phyloP scores from a whole-genome alignment of 371 early-diverging fungal species.

The Blastocladiella emersonii region DNA sequence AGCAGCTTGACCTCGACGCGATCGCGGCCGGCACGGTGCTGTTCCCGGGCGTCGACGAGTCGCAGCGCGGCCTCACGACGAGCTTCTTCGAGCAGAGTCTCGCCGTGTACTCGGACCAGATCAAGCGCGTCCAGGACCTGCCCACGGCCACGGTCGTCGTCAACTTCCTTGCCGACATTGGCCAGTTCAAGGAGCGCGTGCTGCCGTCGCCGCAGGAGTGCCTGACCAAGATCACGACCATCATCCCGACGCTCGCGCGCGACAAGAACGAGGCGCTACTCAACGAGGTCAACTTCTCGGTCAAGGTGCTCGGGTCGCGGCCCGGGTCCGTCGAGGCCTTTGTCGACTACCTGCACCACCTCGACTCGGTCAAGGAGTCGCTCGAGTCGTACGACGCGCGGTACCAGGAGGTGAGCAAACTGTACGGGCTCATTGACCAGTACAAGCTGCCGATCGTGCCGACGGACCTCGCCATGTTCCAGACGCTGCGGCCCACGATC shows the following conservation, averaged over 20 bases:
- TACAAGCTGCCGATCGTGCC: slow-evolving; percentile 33
- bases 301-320: slow-evolving; percentile 27
- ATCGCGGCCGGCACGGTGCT: slow-evolving; percentile 21
- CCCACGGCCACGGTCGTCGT: slow-evolving; percentile 20
- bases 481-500: slow-evolving; percentile 35
- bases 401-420: slow-evolving; percentile 25
- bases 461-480: slow-evolving; percentile 37
- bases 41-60: slow-evolving; percentile 8
- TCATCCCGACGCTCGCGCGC: slow-evolving; percentile 32
- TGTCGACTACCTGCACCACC: slow-evolving; percentile 40
- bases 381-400: slow-evolving; percentile 16
- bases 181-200: slow-evolving; percentile 25
- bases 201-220: slow-evolving; percentile 40
- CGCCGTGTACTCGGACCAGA: slow-evolving; percentile 23
- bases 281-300: slow-evolving; percentile 34
- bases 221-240: slow-evolving; percentile 27
- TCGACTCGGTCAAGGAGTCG: slow-evolving; percentile 25
- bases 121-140: slow-evolving; percentile 24
- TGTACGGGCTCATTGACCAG: slow-evolving; percentile 27
- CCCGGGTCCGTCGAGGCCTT: slow-evolving; percentile 33
- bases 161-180: slow-evolving; percentile 30
- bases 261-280: slow-evolving; percentile 38
- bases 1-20: slow-evolving; percentile 20
- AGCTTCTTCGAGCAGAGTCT: slow-evolving; percentile 30
- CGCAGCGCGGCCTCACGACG: slow-evolving; percentile 13